Conservation (phyloP, 345 rosid genomes). For the Citrus maxima region DNA sequence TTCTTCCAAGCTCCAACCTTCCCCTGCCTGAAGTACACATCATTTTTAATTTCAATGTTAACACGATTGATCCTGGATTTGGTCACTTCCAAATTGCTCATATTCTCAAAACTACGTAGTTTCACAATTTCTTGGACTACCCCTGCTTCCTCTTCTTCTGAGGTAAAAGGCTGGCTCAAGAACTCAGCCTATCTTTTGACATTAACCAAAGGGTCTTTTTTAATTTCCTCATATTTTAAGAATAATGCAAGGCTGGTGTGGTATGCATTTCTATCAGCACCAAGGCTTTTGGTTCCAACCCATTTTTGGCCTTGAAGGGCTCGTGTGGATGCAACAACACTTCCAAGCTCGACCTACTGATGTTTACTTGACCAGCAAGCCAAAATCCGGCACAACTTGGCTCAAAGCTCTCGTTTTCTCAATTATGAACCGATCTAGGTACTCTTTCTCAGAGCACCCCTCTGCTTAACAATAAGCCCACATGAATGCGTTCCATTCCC, state of each 20-base stretch:
- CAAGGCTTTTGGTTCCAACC: constrained; percentile 1
- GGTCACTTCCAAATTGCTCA: background rate
- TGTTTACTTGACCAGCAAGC: background rate
- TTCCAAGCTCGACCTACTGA: background rate
- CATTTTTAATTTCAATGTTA: background rate
- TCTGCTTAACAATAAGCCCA: background rate
- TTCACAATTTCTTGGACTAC: background rate
- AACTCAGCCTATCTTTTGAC: background rate
- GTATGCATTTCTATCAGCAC: background rate
- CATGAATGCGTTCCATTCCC: background rate
- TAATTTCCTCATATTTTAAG: constrained; percentile 13
- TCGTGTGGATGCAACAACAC: background rate
- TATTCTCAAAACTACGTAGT: background rate
- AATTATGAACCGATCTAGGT: background rate
- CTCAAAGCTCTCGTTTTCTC: background rate
- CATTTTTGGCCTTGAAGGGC: background rate
- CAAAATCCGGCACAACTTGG: background rate
- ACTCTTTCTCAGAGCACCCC: background rate
- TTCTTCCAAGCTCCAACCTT: background rate
- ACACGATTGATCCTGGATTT: background rate
- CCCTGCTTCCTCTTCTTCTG: background rate
- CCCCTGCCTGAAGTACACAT: background rate
- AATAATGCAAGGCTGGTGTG: background rate
- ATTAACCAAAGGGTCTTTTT: background rate
- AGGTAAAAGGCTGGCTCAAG: background rate